These are phyloP conservation scores for Toxicodendron radicans DNA, from an alignment of 345 rosid genomes.

Conservation along the genomic window DNA sequence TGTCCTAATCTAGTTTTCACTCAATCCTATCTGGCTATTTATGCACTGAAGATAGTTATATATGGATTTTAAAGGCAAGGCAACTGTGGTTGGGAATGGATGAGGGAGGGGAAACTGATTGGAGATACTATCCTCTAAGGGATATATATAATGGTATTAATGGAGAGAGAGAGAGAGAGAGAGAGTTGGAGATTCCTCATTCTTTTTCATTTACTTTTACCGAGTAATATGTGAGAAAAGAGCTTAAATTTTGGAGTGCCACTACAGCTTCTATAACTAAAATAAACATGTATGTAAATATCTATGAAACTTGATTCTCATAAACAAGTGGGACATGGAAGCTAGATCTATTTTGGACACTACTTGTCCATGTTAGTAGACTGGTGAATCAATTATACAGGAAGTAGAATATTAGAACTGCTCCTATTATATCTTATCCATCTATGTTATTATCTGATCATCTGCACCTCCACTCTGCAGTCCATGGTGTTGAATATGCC, in stretches of 20 bases:
- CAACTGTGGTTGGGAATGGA: background rate
- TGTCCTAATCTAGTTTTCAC: background rate
- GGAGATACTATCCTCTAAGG: background rate
- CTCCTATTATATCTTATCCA: background rate
- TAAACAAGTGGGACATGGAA: background rate
- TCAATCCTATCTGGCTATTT: background rate
- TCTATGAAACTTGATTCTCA: background rate
- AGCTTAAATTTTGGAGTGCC: background rate
- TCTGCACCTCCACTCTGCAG: slow-evolving; percentile 37
- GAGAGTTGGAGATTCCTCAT: background rate
- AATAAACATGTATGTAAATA: background rate
- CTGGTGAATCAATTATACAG: background rate
- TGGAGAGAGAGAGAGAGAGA: background rate
- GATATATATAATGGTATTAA: too few species aligned
- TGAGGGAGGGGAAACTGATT: background rate
- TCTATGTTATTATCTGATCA: background rate
- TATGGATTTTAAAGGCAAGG: background rate
- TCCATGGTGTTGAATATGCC: slow-evolving; percentile 93
- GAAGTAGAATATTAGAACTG: background rate
- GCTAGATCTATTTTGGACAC: background rate
- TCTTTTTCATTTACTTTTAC: too few species aligned
- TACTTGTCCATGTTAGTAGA: background rate
- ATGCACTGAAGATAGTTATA: background rate
- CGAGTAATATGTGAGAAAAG: background rate
- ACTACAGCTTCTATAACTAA: background rate